A percentile compares a stretch with the other conserved stretches of the same genome.
Conservation (phyloP, 2,329 filamentous ascomycete species). For the Leptographium procerum region DNA sequence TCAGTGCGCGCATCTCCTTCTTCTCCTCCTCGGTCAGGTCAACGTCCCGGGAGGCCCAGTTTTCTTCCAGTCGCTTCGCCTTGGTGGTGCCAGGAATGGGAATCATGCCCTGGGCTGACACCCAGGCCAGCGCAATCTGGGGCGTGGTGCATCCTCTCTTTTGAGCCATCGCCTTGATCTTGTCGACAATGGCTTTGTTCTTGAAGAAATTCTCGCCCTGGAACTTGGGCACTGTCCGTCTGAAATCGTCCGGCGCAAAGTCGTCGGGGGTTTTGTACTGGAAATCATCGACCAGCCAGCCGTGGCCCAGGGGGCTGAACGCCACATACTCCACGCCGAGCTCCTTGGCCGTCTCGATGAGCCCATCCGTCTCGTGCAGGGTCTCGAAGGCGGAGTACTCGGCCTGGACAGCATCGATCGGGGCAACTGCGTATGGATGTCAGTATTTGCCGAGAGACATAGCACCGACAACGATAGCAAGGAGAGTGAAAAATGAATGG, state of each 20-base stretch:
- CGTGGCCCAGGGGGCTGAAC: constrained; percentile 48
- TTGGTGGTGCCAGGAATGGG: constrained; percentile 9
- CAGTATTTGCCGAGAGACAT: too few relatives aligned
- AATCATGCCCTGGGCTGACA: constrained; percentile 6
- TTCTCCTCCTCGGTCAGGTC: constrained; percentile 17
- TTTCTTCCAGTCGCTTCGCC: constrained; percentile 14
- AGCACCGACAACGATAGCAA: too few relatives aligned
- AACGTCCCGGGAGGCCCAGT: constrained; percentile 16
- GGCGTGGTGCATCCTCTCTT: not conserved
- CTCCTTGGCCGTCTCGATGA: constrained; percentile 28
- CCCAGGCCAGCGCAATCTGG: constrained; percentile 6
- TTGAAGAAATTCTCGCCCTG: constrained; percentile 8
- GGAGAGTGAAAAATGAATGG: too few relatives aligned
- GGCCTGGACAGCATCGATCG: constrained; percentile 35
- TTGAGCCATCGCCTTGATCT: constrained; percentile 1
- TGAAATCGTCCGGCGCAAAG: constrained; percentile 18
- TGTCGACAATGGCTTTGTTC: constrained; percentile 7
- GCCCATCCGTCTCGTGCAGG: constrained; percentile 30
- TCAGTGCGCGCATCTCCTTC: constrained; percentile 16
- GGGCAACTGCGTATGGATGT: constrained; percentile 31
- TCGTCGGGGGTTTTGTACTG: constrained; percentile 6
- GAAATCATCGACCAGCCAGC: constrained; percentile 30
- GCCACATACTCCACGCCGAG: constrained; percentile 42
- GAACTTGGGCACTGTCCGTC: constrained; percentile 1
- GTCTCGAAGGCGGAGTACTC: constrained; percentile 35